Conservation (phyloP, 495 filamentous ascomycete species). For the Poronia punctata region DNA sequence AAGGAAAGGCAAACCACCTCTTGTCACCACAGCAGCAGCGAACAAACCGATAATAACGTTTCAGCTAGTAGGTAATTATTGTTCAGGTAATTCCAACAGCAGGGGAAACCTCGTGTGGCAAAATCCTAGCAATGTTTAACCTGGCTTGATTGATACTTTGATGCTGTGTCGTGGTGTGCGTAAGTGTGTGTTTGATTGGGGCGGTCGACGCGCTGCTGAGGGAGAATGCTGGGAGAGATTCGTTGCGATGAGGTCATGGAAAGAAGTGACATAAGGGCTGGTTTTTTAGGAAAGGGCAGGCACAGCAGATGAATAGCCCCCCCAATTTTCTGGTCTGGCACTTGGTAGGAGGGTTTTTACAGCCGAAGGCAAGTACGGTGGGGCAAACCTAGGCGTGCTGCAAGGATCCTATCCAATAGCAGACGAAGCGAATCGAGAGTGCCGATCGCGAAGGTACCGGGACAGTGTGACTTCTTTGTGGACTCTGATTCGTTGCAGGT, state of each 20-base stretch:
- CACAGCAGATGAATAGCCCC: conserved; percentile 32
- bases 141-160: too few species aligned
- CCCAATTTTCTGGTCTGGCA: conserved; percentile 21
- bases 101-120: too few species aligned
- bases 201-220: too few species aligned
- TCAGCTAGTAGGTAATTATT: conserved; percentile 4
- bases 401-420: conserved; percentile 15
- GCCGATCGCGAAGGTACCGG: conserved; percentile 25
- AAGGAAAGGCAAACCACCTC: conserved; percentile 25
- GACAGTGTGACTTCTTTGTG: conserved; percentile 17
- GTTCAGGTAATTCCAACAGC: not conserved
- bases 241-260: conserved; percentile 33
- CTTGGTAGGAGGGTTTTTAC: conserved; percentile 11
- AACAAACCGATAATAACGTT: not conserved
- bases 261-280: conserved; percentile 34
- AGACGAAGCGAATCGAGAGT: conserved; percentile 21
- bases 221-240: conserved; percentile 26
- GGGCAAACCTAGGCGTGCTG: conserved; percentile 2
- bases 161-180: conserved; percentile 10
- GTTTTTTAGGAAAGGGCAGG: conserved; percentile 29
- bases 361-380: conserved; percentile 13
- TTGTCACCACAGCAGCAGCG: conserved; percentile 15
- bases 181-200: conserved; percentile 15
- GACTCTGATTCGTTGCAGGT: not conserved
- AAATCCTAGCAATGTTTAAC: too few species aligned